phyloP scores from a whole-genome alignment of 805 yeast species.

The Candida caryicola region DNA sequence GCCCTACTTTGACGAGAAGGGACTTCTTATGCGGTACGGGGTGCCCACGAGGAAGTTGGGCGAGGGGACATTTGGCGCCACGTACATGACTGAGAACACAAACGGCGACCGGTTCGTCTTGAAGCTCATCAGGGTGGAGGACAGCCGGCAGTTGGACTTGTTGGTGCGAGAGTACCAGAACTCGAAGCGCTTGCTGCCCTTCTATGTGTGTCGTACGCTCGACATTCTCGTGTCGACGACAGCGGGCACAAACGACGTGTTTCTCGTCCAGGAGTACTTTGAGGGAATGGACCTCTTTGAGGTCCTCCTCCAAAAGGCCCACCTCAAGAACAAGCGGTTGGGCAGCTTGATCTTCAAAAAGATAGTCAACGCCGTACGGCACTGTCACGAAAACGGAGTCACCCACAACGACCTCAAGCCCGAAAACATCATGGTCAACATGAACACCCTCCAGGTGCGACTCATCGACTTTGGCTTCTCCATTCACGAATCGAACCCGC shows the following conservation, averaged over 20 bases:
- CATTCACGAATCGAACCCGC: background rate
- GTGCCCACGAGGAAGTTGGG: conserved; percentile 4
- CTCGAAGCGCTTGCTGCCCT: conserved; percentile 1
- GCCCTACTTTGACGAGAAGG: background rate
- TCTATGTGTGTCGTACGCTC: conserved; percentile 2
- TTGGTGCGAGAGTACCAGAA: conserved; percentile 2
- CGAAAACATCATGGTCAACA: conserved; percentile 6
- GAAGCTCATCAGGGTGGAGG: conserved; percentile 1
- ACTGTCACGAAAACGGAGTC: conserved; percentile 6
- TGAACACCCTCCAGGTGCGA: conserved; percentile 2
- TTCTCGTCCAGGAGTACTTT: conserved; percentile 7
- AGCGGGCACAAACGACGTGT: background rate
- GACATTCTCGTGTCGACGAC: conserved; percentile 3
- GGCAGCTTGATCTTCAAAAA: conserved; percentile 1
- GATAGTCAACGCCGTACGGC: conserved; percentile 5
- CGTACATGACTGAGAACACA: conserved; percentile 2
- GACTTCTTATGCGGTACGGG: conserved; percentile 3
- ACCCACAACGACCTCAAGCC: conserved; percentile 8
- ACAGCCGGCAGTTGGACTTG: background rate
- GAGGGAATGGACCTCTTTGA: conserved; percentile 7
- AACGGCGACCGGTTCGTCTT: conserved; percentile 1
- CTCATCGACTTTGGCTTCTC: conserved; percentile 9
- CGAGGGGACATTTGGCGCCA: conserved; percentile 5
- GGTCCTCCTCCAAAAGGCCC: background rate
- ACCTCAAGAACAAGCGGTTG: background rate